Conservation (phyloP, 495 filamentous ascomycete genomes). For the Poronia punctata region DNA sequence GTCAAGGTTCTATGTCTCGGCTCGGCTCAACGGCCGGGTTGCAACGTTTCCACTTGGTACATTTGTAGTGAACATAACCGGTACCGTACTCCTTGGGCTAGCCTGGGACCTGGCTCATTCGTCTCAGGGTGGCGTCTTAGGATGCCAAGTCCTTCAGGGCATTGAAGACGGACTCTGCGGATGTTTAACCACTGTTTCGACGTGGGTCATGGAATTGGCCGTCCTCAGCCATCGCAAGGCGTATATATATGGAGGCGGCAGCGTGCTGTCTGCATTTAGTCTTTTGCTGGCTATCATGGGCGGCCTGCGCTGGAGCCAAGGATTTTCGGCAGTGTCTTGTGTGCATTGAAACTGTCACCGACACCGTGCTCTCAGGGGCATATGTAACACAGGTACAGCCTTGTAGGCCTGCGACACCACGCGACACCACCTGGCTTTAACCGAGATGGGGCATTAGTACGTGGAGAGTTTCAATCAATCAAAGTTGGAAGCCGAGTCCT, state of each 20-base stretch:
- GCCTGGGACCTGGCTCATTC: conserved; percentile 68
- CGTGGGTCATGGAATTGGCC: conserved; percentile 78
- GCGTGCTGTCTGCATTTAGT: conserved; percentile 56
- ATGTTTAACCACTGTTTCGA: conserved; percentile 84
- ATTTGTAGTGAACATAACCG: conserved; percentile 75
- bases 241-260: conserved; percentile 67
- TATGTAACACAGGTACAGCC: too few species aligned
- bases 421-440: too few species aligned
- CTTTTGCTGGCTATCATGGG: conserved; percentile 73
- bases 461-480: too few species aligned
- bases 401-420: too few species aligned
- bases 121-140: conserved; percentile 43
- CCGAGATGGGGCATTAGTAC: too few species aligned
- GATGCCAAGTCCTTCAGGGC: conserved; percentile 78
- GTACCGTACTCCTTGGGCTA: conserved; percentile 58
- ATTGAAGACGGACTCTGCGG: conserved; percentile 90
- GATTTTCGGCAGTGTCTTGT: conserved; percentile 50
- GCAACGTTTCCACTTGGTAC: conserved; percentile 80
- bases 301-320: conserved; percentile 67
- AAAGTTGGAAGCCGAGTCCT: too few species aligned
- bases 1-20: conserved; percentile 62
- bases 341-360: conserved; percentile 14
- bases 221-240: conserved; percentile 58
- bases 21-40: conserved; percentile 59
- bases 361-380: too few species aligned